Base-by-base conservation (phyloP, 768 basidiomycete species). In the Xerocomellus chrysenteron region DNA sequence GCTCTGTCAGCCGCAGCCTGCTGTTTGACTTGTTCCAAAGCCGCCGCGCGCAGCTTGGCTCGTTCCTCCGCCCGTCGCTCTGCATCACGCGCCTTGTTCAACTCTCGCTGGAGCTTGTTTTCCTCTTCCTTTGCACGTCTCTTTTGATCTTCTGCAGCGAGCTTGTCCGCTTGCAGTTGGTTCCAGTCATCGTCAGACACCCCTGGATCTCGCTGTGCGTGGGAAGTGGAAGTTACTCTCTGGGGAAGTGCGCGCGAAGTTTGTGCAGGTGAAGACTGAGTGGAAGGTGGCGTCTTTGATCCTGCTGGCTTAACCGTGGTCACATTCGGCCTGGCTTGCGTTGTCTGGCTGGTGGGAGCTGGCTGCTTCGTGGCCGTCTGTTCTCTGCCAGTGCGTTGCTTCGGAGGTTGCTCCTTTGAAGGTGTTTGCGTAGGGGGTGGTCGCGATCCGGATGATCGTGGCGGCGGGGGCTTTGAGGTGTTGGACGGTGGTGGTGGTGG, bases 131-230 rank as follows among this genome's bases (percentile, higher is more conserved):
- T 58, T 1, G 63, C 66, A 46, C 55, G 52, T 45, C 49, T 44
- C 55, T 57, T 48, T 28, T 43, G 53, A 41, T 68, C 64, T 21
- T 62, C 63, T 21, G 58, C 69, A 5, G 65, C 72, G 0, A 62
- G 68, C 43, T 67, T 71, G 50, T 68, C 72, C 7, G 69, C 72
- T 46, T 83, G 78, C 1, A 87, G 68, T 57, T 81, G 73, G 11
- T 59, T 28, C 86, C 86, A 87, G 12, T 77, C 65, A 1, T 63
- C 65, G 64, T 87, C 82, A 0, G 76, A 62, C 5, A 87, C 82
- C 0, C 80, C 86, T 19, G 74, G 45, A 65, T 86, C 86, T 24
- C 82, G 76, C 24, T 50, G 60, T 0, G 19, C 61, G 4, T 60
- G 43, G 21, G 33, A 46, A 37, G 28, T 54, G 19, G 24, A 5